Base-by-base conservation (phyloP, 441 rosid genomes). In the Eutrema salsugineum region DNA sequence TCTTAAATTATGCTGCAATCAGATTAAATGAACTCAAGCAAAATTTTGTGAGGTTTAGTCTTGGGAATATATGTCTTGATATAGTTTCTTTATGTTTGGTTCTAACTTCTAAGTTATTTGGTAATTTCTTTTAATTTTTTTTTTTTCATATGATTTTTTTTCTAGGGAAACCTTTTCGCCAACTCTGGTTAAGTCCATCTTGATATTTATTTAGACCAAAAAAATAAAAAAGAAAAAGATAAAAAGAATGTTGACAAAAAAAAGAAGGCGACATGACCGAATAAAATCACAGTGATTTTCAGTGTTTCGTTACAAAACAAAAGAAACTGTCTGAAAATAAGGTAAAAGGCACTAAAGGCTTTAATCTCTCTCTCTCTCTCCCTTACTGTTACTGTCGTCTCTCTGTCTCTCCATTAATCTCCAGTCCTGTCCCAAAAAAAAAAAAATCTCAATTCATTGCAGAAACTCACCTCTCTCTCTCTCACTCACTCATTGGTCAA, bases 381-480 rank as follows among this genome's bases (percentile, higher is more conserved):
- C 19, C 53, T 67, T 9, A 48, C 71, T 63, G 71, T 76, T 68
- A 53, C 79, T 76, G 79, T 76, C 71, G 70, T 76, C 47, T 76
- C 61, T 70, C 75, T 76, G 75, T 76, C 75, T 69, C 70, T 62
- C 70, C 70, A 53, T 46, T 75, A 63, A 36, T 54, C 78, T 35
- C 65, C 54, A 11, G n/a, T n/a, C n/a, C 49, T 48, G 19, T n/a
- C 69, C 22, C 19, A 17, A 16, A 27, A 44, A 36, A 14, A 15
- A 35, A 27, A 44, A 36, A 14, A 15, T 24, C 27, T 5, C 65
- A 28, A 28, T 69, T 63, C 22, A 47, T 62, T 62, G 46, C 74
- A 35, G 35, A 67, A 44, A 22, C 61, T 54, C 60, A 35, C 46
- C 57, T 49, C 69, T 40, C 42, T 51, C 54, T 36, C 55, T 20